A percentile compares a stretch with the other conserved stretches of the same genome.
These are phyloP conservation scores for Citrus cavaleriei DNA, from an alignment of 345 rosid genomes.

Conservation along the genomic window DNA sequence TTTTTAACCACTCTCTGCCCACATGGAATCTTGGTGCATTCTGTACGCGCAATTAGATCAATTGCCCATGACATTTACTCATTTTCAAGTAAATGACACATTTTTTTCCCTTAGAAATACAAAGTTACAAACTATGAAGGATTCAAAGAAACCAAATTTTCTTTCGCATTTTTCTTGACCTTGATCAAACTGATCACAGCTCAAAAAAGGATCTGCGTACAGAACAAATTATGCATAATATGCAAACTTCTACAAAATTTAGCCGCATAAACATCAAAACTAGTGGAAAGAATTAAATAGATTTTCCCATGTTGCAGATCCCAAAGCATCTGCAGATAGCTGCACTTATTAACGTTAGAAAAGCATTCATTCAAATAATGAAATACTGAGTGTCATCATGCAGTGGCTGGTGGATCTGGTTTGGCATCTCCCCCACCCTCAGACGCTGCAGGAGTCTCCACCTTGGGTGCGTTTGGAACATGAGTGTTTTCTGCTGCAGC, in stretches of 20 bases:
- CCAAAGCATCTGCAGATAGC: conserved; percentile 2
- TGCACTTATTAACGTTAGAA: conserved; percentile 23
- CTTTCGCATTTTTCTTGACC: background rate
- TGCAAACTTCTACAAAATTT: background rate
- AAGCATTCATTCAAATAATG: background rate
- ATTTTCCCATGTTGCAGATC: conserved; percentile 4
- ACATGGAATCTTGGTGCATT: background rate
- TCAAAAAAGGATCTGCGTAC: background rate
- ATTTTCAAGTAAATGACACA: background rate
- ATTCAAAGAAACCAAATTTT: background rate
- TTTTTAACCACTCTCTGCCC: background rate
- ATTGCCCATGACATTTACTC: background rate
- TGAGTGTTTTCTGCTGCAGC: conserved; percentile 19
- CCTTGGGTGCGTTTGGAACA: conserved; percentile 26
- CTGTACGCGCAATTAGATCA: background rate
- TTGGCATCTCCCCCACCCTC: conserved; percentile 34
- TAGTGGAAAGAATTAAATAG: background rate
- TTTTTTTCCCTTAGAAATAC: too few species aligned
- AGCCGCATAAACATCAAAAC: background rate
- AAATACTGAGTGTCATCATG: conserved; percentile 9
- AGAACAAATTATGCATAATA: background rate
- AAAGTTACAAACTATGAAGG: background rate
- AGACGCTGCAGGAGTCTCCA: conserved; percentile 26
- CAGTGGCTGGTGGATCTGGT: conserved; percentile 21
- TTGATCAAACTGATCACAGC: background rate